Percentiles rank a stretch among this genome's conserved stretches.
phyloP scores from a whole-genome alignment of 345 rosid species.

The Hevea brasiliensis region DNA sequence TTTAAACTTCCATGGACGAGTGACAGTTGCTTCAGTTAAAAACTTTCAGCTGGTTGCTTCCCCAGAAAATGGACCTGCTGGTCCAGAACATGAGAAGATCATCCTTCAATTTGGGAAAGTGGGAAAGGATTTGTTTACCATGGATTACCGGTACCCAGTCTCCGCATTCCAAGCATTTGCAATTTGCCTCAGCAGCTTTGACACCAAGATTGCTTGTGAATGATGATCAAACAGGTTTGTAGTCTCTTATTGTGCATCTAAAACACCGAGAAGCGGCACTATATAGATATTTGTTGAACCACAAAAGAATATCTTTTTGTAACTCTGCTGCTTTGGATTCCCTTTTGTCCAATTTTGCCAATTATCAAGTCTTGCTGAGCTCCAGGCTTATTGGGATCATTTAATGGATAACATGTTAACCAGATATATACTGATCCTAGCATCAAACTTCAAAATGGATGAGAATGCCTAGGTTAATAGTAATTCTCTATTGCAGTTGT shows the following conservation, averaged over 20 bases:
- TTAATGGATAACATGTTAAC: background rate
- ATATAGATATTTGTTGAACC: no score
- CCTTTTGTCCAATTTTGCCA: background rate
- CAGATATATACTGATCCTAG: no score
- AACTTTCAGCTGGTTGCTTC: constrained; percentile 37
- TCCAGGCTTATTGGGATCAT: background rate
- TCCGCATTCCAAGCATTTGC: constrained; percentile 38
- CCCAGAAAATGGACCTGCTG: constrained; percentile 17
- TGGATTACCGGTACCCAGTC: constrained; percentile 33
- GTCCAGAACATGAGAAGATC: constrained; percentile 32
- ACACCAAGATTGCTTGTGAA: constrained; percentile 37
- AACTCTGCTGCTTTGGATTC: background rate
- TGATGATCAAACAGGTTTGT: constrained; percentile 30
- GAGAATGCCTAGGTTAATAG: background rate
- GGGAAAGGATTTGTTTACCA: constrained; percentile 34
- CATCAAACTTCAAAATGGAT: background rate
- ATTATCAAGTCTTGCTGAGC: background rate
- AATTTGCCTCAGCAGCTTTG: constrained; percentile 35
- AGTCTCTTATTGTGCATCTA: background rate
- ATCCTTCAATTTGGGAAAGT: constrained; percentile 37
- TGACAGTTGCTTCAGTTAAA: constrained; percentile 36
- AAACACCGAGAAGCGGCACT: background rate
- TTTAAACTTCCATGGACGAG: constrained; percentile 35
- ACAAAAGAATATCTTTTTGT: no score
- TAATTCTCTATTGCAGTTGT: background rate